These are phyloP conservation scores for Lactarius psammicola DNA, from an alignment of 768 basidiomycete genomes.

Conservation along the genomic window DNA sequence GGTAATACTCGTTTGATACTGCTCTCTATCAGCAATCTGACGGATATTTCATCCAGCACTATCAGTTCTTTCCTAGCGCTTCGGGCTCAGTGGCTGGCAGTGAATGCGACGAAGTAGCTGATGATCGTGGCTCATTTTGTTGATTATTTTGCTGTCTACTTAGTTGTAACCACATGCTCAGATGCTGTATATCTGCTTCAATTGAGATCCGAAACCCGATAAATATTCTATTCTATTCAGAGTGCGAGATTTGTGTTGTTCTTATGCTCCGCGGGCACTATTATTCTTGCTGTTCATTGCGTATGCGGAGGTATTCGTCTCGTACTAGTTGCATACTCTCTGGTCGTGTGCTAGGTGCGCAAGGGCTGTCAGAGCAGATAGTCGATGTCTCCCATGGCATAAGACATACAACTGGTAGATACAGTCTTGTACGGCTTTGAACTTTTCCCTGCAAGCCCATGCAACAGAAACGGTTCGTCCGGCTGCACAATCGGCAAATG, in stretches of 20 bases:
- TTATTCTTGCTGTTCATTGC: slow-evolving; percentile 41
- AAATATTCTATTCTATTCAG: background rate
- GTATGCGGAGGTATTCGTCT: slow-evolving; percentile 68
- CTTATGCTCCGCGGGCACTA: background rate
- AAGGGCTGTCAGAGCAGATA: background rate
- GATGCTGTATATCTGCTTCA: slow-evolving; percentile 1
- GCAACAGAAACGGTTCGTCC: slow-evolving; percentile 81
- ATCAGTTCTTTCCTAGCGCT: slow-evolving; percentile 43
- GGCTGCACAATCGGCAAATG: slow-evolving; percentile 79
- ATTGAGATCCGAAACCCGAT: slow-evolving; percentile 15
- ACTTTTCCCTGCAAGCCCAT: slow-evolving; percentile 75
- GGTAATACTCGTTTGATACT: slow-evolving; percentile 51
- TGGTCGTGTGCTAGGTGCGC: slow-evolving; percentile 56
- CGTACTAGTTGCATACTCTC: slow-evolving; percentile 73
- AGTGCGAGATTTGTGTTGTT: background rate
- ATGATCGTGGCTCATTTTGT: background rate
- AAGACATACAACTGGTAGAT: slow-evolving; percentile 74
- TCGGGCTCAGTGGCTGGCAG: slow-evolving; percentile 24
- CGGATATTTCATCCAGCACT: slow-evolving; percentile 43
- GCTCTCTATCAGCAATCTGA: slow-evolving; percentile 12
- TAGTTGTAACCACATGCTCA: background rate
- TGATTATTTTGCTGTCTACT: background rate
- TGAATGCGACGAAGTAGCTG: slow-evolving; percentile 21
- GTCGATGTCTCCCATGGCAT: background rate
- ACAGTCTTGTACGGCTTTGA: slow-evolving; percentile 71